Base-by-base conservation (phyloP, 1,139 yeast genomes). In the Taphrina wiesneri region DNA sequence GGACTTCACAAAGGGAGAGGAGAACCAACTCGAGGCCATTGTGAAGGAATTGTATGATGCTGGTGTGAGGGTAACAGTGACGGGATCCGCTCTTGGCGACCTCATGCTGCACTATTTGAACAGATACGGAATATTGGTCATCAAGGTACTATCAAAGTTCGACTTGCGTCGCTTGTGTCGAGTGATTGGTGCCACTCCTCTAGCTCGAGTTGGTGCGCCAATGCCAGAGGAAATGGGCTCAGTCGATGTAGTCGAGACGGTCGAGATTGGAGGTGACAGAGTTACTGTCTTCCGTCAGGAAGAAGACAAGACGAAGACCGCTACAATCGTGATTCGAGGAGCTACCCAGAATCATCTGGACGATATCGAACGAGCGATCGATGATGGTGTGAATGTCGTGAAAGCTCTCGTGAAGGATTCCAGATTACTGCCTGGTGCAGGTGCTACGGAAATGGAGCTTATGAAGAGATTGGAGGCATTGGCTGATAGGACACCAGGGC, bases 141-240 rank as follows among this genome's bases (percentile, higher is more conserved):
- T 93, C 77, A 88, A 88, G 75, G 96, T 93, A 52, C 93, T 96
- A 69, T 88, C 96, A 68, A 93, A 93, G 77, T 93, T 93, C 75
- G 99, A 93, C 75, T 80, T 93, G 70, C 87, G 98, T 80, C 86
- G 99, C 77, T 81, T 93, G 69, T 88, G 96, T 75, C 88, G 97
- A 75, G 99, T 93, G 21, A 92, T 97, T 79, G 98, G 98, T 62
- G 98, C 98, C 52, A 88, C 97, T 23, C 97, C 99, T 67, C 81
- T 92, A 74, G 96, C 97, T 64, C 84, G 97, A 77, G 82, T 95
- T 68, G 97, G 97, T 71, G 96, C 97, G 0, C 98, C 98, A 72
- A 85, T 89, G 80, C 93, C 96, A 15, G 97, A 92, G 74, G 98
- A 93, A 78, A 84, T 89, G 82, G 99, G 99, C 67, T 77, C 83